Base-by-base conservation (phyloP, 2,329 filamentous ascomycete species). In the Colletotrichum orbiculare region DNA sequence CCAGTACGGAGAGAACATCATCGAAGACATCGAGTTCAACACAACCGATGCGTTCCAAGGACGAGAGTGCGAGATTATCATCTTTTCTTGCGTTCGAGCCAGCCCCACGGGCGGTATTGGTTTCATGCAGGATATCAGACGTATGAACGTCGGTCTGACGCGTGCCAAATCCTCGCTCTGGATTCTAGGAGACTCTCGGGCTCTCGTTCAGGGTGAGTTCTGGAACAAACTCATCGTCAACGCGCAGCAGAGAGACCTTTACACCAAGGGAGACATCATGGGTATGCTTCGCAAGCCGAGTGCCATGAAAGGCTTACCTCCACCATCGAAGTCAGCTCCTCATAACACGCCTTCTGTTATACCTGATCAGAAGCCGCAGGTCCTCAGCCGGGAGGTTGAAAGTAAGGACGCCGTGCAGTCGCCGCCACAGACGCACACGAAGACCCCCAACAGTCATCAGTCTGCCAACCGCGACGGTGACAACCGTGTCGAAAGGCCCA, bases 141-240 rank as follows among this genome's bases (percentile, higher is more conserved):
- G 96, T 84, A 98, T 99, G 96, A 99, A 99, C 77, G 96, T 99
- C 73, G 96, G 96, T 81, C 84, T 99, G 66, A 99, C 96, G 25
- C 91, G 96, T 83, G 96, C 96, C 6, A 97, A 97, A 77, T 97
- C 93, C 9, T 97, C 95, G 39, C 85, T 99, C 9, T 99, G 95
- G 92, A 95, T 99, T 63, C 85, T 99, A 34, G 96, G 96, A 70
- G 96, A 98, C 77, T 96, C 96, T 0, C 86, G 91, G 62, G 93
- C 94, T 39, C 84, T 99, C 56, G 83, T 91, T 33, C 91, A 96
- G 73, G 96, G 96, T 66, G 88, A 96, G 73, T 97, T 93, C 78
- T 99, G 96, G 96, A 89, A 86, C 67, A 90, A 90, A 68, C 84
- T 99, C 47, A 93, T 99, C 57, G 86, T 91, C 39, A 92, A 99